phyloP scores from a whole-genome alignment of 441 rosid species.

The Erodium chrysanthum region DNA sequence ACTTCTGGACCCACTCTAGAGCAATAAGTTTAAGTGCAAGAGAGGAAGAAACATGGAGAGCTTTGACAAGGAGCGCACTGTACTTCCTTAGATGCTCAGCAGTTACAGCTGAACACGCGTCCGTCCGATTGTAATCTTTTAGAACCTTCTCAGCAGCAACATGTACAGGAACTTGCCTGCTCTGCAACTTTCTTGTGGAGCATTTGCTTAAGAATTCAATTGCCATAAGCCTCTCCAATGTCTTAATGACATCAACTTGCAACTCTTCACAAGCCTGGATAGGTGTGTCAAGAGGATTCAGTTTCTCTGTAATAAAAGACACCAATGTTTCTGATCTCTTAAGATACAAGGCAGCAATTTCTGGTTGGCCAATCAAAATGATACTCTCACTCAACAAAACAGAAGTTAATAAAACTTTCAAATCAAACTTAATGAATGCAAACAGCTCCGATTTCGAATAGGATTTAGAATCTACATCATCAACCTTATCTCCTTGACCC shows the following conservation, averaged over 20 bases:
- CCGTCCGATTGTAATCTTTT: conserved; percentile 19
- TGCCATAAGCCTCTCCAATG: conserved; percentile 57
- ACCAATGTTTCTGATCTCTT: conserved; percentile 60
- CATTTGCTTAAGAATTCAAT: conserved; percentile 61
- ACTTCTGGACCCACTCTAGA: conserved; percentile 65
- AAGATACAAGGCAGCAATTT: conserved; percentile 49
- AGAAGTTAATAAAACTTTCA: conserved; percentile 74
- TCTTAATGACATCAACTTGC: conserved; percentile 62
- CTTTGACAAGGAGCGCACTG: conserved; percentile 42
- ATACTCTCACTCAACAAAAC: conserved; percentile 40
- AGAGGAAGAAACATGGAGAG: conserved; percentile 61
- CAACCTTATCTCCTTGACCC: conserved; percentile 32
- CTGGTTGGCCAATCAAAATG: conserved; percentile 51
- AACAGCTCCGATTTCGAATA: conserved; percentile 60
- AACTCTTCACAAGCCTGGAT: conserved; percentile 48
- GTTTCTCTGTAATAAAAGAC: conserved; percentile 53
- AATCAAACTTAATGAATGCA: conserved; percentile 76
- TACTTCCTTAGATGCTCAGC: conserved; percentile 56
- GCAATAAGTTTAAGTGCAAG: conserved; percentile 58
- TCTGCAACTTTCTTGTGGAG: conserved; percentile 32
- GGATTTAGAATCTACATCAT: conserved; percentile 27
- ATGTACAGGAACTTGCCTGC: conserved; percentile 27
- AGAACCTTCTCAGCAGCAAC: conserved; percentile 31
- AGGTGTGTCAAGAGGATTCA: conserved; percentile 63
- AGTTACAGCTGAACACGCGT: conserved; percentile 33